Base-by-base conservation (phyloP, 371 early-diverging fungal species). In the Conidiobolus incongruus region DNA sequence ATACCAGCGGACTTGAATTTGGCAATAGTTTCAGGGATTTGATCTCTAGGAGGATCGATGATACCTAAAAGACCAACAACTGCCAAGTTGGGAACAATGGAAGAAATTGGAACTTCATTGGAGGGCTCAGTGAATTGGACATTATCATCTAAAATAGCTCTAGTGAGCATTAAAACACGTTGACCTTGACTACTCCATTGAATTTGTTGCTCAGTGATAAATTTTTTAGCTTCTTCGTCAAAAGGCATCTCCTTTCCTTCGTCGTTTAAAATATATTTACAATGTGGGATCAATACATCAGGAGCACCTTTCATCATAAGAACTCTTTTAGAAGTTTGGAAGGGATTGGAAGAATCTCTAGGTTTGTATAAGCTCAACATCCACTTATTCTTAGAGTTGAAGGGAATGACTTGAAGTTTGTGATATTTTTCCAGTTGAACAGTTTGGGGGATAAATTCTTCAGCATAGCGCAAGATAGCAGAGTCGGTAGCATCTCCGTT, bases 401-500 rank as follows among this genome's bases (percentile, higher is more conserved):
- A 81, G 8, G 81, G 80, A 3, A 81, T 63, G 12, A 15, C n/a
- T 6, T 35, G 8, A 5, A 15, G 15, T 5, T 15, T 5, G 12
- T 17, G 7, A 15, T 35, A 35, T 16, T 35, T 35, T 5, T 5
- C 19, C 15, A 15, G 35, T 6, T 8, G 16, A 17, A 12, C 5
- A 6, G 5, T 15, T 35, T 15, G 12, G 5, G 35, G 35, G 16
- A 35, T 48, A 38, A 60, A 38, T 20, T 45, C 39, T 32, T 58
- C 58, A 20, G 66, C 66, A 48, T 73, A 78, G 2, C 68, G 59
- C 12, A 81, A 60, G 4, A 84, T 54, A 12, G 79, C 83, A 44
- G 65, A 60, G 55, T 86, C 84, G 19, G 83, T 83, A 23, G 79
- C 67, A 54, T 83, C 80, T 35, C 83, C 81, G 41, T 59, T 53